A percentile compares a stretch with the other conserved stretches of the same genome.
Conservation (phyloP, 2,329 filamentous ascomycete species). For the Neofusicoccum ribis region DNA sequence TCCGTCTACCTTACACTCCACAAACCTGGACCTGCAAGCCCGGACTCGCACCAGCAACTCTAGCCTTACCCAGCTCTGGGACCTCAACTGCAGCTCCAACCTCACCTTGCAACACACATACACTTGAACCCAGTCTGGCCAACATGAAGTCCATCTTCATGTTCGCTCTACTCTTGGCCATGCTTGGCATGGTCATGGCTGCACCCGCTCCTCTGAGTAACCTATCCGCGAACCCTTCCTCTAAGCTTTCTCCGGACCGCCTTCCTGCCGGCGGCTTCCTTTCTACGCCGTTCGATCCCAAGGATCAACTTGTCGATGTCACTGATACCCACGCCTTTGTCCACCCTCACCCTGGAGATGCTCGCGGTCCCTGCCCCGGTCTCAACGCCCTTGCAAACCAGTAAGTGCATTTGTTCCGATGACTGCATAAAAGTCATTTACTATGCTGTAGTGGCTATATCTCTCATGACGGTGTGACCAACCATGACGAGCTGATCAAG, state of each 20-base stretch:
- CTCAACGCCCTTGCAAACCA: slow-evolving; percentile 11
- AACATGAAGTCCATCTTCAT: not conserved
- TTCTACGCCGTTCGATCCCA: not conserved
- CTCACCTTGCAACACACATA: too few relatives aligned
- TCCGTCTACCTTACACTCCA: not conserved
- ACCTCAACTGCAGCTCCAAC: not conserved
- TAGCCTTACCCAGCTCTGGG: too few relatives aligned
- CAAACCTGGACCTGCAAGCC: too few relatives aligned
- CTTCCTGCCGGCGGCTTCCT: not conserved
- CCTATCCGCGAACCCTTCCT: too few relatives aligned
- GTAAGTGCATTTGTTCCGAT: too few relatives aligned
- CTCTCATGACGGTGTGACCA: not conserved
- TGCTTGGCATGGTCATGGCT: not conserved
- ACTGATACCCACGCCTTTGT: not conserved
- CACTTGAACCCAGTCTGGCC: too few relatives aligned
- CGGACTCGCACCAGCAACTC: not conserved
- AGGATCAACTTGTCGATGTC: not conserved
- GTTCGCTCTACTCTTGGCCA: not conserved
- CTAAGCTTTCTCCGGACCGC: not conserved
- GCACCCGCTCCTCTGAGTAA: too few relatives aligned
- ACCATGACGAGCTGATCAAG: not conserved
- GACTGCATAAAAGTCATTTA: too few relatives aligned
- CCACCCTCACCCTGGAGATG: not conserved
- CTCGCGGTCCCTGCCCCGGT: slow-evolving; percentile 9
- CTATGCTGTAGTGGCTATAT: not conserved